phyloP scores from a whole-genome alignment of 371 early-diverging fungal species.

The Mucor mucedo region DNA sequence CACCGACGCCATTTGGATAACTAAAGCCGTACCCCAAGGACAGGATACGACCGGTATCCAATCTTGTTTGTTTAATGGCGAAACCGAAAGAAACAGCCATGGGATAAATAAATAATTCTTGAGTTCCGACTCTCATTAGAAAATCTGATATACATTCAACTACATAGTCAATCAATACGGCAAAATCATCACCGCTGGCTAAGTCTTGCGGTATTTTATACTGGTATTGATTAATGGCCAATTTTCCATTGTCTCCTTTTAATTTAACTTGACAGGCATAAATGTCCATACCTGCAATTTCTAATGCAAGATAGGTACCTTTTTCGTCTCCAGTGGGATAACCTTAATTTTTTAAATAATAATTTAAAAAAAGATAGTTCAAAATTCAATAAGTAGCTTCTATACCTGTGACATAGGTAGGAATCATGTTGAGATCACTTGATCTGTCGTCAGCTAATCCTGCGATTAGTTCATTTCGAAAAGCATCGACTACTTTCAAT shows the following conservation, averaged over 20 bases:
- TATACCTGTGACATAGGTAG: slow-evolving; percentile 56
- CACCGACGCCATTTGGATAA: slow-evolving; percentile 53
- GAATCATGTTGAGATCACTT: slow-evolving; percentile 59
- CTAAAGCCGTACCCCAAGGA: slow-evolving; percentile 47
- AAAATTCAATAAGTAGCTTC: neutral
- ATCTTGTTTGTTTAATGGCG: slow-evolving; percentile 51
- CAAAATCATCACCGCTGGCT: slow-evolving; percentile 64
- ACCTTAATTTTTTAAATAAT: slow-evolving; percentile 23
- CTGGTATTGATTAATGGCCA: slow-evolving; percentile 61
- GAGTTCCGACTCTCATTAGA: slow-evolving; percentile 48
- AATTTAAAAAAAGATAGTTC: neutral
- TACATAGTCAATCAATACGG: slow-evolving; percentile 85
- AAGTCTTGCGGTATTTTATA: slow-evolving; percentile 84
- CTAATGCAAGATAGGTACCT: slow-evolving; percentile 90
- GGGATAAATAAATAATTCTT: slow-evolving; percentile 52
- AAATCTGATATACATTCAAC: slow-evolving; percentile 70
- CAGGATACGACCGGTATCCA: slow-evolving; percentile 44
- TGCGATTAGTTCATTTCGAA: slow-evolving; percentile 42
- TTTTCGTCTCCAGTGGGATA: slow-evolving; percentile 87
- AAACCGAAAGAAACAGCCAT: slow-evolving; percentile 57
- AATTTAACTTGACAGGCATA: slow-evolving; percentile 57
- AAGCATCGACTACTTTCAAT: slow-evolving; percentile 35
- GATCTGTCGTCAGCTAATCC: slow-evolving; percentile 49
- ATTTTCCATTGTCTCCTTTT: slow-evolving; percentile 53
- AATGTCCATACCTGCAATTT: slow-evolving; percentile 85